Conservation (phyloP, 345 rosid species). For the Nephelium lappaceum region DNA sequence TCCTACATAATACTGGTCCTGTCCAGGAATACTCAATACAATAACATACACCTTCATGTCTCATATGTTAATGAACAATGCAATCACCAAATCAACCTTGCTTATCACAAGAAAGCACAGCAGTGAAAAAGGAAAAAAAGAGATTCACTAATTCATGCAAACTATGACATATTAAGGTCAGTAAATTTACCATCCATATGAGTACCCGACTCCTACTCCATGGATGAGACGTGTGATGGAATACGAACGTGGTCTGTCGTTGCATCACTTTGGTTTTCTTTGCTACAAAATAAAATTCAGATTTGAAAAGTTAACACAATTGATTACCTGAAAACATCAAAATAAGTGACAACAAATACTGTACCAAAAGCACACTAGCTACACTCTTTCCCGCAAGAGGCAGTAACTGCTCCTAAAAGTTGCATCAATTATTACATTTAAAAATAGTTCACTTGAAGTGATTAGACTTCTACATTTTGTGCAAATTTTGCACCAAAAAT, state of each 20-base stretch:
- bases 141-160: background rate
- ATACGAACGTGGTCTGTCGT: constrained; percentile 79
- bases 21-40: background rate
- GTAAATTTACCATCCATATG: constrained; percentile 80
- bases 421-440: background rate
- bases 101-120: background rate
- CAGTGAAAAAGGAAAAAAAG: background rate
- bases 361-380: background rate
- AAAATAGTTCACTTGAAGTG: background rate
- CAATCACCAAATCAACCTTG: background rate
- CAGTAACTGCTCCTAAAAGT: background rate
- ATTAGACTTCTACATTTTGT: background rate
- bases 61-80: background rate
- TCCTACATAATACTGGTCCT: background rate
- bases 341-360: background rate
- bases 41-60: background rate
- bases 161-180: constrained; percentile 8
- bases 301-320: background rate
- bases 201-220: constrained; percentile 89
- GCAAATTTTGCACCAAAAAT: background rate
- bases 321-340: background rate
- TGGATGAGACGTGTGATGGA: constrained; percentile 95
- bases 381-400: background rate
- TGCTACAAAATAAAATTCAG: constrained; percentile 40
- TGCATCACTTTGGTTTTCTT: constrained; percentile 68